phyloP scores from a whole-genome alignment of 805 yeast genomes.

The Saccharomyces paradoxus region DNA sequence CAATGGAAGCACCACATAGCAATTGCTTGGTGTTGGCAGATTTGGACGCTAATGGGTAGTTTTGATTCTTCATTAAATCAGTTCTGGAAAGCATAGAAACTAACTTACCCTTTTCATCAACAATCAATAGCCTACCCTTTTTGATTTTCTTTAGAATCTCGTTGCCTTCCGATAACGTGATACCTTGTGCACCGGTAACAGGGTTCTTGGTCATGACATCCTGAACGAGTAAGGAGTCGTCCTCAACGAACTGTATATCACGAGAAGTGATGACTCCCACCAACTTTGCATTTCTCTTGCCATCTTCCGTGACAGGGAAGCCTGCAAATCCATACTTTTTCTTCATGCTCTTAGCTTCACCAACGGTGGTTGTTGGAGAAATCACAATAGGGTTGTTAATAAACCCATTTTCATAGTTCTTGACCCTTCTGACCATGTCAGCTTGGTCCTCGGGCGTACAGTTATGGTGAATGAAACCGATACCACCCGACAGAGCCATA shows the following conservation, averaged over 20 bases:
- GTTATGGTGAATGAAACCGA: constrained; percentile 97
- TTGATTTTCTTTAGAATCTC: constrained; percentile 78
- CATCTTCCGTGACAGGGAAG: constrained; percentile 95
- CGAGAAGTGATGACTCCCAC: constrained; percentile 94
- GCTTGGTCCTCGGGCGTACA: constrained; percentile 96
- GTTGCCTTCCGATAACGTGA: constrained; percentile 79
- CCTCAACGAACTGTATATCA: constrained; percentile 91
- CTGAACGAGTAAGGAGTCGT: constrained; percentile 49
- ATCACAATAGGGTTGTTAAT: constrained; percentile 89
- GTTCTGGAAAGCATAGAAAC: constrained; percentile 89
- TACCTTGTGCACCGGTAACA: constrained; percentile 76
- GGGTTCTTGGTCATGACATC: constrained; percentile 87
- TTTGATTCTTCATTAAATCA: constrained; percentile 91
- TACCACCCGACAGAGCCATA: constrained; percentile 97
- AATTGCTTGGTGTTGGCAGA: too few relatives aligned
- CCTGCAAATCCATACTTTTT: constrained; percentile 82
- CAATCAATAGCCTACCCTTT: constrained; percentile 34
- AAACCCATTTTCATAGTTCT: constrained; percentile 95
- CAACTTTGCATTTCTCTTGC: constrained; percentile 79
- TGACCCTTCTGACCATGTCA: constrained; percentile 93
- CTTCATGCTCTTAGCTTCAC: constrained; percentile 68
- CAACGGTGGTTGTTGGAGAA: constrained; percentile 66
- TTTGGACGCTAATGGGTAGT: constrained; percentile 77
- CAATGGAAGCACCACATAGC: constrained; percentile 81
- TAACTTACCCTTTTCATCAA: constrained; percentile 66